Percentiles rank a stretch among this genome's conserved stretches.
phyloP scores from a whole-genome alignment of 2,329 filamentous ascomycete genomes.

The Celoporthe dispersa region DNA sequence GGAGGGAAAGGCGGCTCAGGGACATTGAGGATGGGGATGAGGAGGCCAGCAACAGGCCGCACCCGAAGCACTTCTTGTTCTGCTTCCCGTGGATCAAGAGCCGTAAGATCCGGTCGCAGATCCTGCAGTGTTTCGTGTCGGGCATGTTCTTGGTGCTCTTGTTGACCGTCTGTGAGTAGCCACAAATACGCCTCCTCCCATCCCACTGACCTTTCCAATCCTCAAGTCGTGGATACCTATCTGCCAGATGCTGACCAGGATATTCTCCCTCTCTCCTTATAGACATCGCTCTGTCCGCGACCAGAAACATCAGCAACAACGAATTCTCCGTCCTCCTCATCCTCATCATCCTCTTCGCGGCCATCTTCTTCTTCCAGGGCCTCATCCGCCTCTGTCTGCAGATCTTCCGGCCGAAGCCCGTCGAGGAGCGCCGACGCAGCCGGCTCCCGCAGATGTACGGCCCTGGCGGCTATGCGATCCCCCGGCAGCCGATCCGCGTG shows the following conservation, averaged over 20 bases:
- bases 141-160: conserved; percentile 64
- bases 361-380: conserved; percentile 81
- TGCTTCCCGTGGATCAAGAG: conserved; percentile 63
- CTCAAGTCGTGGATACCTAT: background rate
- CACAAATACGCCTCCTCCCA: too few relatives aligned
- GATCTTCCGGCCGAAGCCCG: conserved; percentile 53
- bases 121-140: conserved; percentile 67
- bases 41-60: conserved; percentile 31
- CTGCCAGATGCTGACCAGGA: conserved; percentile 17
- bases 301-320: conserved; percentile 63
- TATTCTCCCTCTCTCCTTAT: background rate
- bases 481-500: conserved; percentile 75
- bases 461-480: conserved; percentile 70
- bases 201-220: too few relatives aligned
- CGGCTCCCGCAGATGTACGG: conserved; percentile 51
- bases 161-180: conserved; percentile 67
- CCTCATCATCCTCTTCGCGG: conserved; percentile 73
- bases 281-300: conserved; percentile 77
- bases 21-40: conserved; percentile 32
- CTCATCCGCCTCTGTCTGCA: conserved; percentile 75
- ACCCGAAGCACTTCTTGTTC: conserved; percentile 52
- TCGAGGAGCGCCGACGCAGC: conserved; percentile 35
- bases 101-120: conserved; percentile 55
- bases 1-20: conserved; percentile 17
- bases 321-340: conserved; percentile 83